phyloP scores from a whole-genome alignment of 148 eudicot genomes.

The Nepenthes mirabilis region DNA sequence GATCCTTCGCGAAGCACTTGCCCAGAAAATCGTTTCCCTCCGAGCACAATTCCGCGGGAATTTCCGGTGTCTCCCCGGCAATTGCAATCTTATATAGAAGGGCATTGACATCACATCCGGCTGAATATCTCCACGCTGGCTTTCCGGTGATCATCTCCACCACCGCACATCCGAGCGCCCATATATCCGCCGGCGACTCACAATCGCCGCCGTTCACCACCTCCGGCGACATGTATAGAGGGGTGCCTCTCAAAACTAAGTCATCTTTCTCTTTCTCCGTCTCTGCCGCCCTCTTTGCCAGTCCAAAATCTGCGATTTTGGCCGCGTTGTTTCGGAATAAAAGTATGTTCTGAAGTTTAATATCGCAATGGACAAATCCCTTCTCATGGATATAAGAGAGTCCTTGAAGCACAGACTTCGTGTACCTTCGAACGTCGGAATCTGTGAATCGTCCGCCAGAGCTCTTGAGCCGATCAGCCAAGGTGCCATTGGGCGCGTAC shows the following conservation, averaged over 20 bases:
- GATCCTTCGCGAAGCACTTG: conserved; percentile 27
- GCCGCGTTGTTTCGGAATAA: neutral
- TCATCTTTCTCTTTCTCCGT: conserved; percentile 1
- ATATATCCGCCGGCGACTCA: conserved; percentile 39
- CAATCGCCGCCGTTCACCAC: conserved; percentile 21
- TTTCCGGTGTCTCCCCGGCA: conserved; percentile 25
- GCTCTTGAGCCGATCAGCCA: neutral
- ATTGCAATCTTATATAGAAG: conserved; percentile 30
- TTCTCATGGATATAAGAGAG: conserved; percentile 7
- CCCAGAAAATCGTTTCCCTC: conserved; percentile 34
- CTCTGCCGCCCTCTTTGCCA: conserved; percentile 2
- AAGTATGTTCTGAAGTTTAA: conserved; percentile 11
- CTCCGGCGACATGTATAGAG: conserved; percentile 69
- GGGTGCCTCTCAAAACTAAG: conserved; percentile 42
- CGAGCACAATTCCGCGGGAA: conserved; percentile 23
- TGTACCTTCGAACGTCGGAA: neutral
- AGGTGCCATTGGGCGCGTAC: conserved; percentile 7
- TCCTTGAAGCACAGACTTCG: conserved; percentile 5
- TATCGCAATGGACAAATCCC: conserved; percentile 14
- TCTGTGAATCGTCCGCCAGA: neutral
- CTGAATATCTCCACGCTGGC: conserved; percentile 29
- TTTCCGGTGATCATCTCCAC: conserved; percentile 41
- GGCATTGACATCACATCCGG: conserved; percentile 9
- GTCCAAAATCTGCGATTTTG: conserved; percentile 15
- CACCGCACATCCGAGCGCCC: conserved; percentile 59